phyloP scores from a whole-genome alignment of 495 filamentous ascomycete species.

The Copromyces sp. region DNA sequence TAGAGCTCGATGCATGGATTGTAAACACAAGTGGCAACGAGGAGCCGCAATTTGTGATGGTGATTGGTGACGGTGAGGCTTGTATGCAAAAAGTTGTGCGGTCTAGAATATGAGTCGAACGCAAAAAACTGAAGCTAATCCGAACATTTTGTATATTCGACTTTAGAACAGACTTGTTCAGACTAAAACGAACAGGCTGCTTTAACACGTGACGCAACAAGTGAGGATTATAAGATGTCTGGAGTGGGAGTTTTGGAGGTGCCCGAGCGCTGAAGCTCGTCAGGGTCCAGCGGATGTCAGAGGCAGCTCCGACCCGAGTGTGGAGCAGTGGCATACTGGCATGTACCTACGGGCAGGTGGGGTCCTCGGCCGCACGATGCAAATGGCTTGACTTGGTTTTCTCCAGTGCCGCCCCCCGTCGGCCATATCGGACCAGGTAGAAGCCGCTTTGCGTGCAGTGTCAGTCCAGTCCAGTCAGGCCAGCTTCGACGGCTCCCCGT shows the following conservation, averaged over 20 bases:
- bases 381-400: background rate
- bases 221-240: background rate
- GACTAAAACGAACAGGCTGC: background rate
- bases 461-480: background rate
- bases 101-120: background rate
- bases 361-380: background rate
- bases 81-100: background rate
- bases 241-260: background rate
- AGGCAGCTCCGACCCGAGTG: background rate
- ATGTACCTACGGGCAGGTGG: background rate
- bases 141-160: background rate
- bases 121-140: background rate
- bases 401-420: background rate
- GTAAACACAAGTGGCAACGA: background rate
- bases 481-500: background rate
- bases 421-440: background rate
- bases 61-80: background rate
- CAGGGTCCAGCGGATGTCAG: background rate
- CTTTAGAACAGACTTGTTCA: background rate
- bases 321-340: background rate
- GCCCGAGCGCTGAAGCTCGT: background rate
- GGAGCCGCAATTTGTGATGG: background rate
- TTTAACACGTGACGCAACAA: background rate
- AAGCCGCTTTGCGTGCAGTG: background rate
- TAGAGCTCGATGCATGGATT: background rate